Conservation (phyloP, 2,329 filamentous ascomycete genomes). For the Microsporum audouinii region DNA sequence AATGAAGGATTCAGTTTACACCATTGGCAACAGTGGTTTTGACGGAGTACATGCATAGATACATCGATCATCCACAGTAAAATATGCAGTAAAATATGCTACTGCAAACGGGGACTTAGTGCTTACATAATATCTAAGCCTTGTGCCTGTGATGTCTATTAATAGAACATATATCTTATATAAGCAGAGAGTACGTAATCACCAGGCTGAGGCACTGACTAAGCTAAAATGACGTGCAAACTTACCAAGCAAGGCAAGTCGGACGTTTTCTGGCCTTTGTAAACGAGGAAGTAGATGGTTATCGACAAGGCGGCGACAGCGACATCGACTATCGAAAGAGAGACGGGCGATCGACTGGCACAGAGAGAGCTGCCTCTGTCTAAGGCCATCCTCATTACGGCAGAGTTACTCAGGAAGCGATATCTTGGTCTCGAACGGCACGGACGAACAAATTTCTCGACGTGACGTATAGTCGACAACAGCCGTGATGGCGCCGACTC, state of each 20-base stretch:
- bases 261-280: not conserved
- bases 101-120: not conserved
- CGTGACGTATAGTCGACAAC: not conserved
- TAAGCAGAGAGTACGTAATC: not conserved
- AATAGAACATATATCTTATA: not conserved
- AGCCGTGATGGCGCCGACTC: slow-evolving; percentile 31
- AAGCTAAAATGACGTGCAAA: not conserved
- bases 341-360: not conserved
- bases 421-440: not conserved
- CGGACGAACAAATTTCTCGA: not conserved
- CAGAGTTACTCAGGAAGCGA: not conserved
- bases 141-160: not conserved
- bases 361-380: not conserved
- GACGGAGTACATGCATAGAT: not conserved
- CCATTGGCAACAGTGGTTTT: not conserved
- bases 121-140: not conserved
- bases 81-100: not conserved
- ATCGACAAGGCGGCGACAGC: not conserved
- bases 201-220: not conserved
- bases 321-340: not conserved
- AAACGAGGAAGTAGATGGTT: not conserved
- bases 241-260: not conserved
- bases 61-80: not conserved
- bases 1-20: not conserved
- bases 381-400: not conserved